Evolutionary conservation across 768 basidiomycete genomes (phyloP).

Genomic region (Flagelloscypha sp.): DNA sequence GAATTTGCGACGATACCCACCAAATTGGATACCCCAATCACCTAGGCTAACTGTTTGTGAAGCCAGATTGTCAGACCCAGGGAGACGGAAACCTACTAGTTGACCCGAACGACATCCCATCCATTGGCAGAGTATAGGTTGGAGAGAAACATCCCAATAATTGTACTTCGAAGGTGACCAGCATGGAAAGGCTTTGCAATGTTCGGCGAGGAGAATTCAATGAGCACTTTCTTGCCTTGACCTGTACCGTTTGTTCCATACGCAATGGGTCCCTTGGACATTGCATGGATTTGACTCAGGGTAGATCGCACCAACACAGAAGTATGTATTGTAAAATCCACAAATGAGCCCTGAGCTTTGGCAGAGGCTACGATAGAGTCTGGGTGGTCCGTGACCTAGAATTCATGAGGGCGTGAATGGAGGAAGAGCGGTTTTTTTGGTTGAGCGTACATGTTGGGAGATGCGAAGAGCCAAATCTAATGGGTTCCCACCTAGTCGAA

Average conservation of each 20-base stretch:
- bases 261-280: constrained; percentile 15
- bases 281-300: constrained; percentile 23
- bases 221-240: constrained; percentile 22
- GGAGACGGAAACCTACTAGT: constrained; percentile 19
- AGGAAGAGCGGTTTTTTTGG: too few species aligned
- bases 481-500: constrained; percentile 35
- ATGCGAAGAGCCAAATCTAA: constrained; percentile 27
- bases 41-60: constrained; percentile 12
- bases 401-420: too few species aligned
- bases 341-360: too few species aligned
- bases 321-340: too few species aligned
- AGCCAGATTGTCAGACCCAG: neutral
- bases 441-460: too few species aligned
- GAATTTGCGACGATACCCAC: constrained; percentile 4
- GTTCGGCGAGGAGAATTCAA: constrained; percentile 34
- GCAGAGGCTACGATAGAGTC: too few species aligned
- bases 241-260: constrained; percentile 26
- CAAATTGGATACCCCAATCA: constrained; percentile 36
- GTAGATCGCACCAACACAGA: constrained; percentile 21
- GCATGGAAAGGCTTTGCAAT: constrained; percentile 39
- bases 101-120: constrained; percentile 28
- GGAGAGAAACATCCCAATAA: constrained; percentile 32
- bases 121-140: constrained; percentile 31
- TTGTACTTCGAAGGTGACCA: constrained; percentile 32
- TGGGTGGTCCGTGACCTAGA: too few species aligned